Evolutionary conservation across 2,329 filamentous ascomycete species (phyloP).

Genomic region (Aschersonia sp.): DNA sequence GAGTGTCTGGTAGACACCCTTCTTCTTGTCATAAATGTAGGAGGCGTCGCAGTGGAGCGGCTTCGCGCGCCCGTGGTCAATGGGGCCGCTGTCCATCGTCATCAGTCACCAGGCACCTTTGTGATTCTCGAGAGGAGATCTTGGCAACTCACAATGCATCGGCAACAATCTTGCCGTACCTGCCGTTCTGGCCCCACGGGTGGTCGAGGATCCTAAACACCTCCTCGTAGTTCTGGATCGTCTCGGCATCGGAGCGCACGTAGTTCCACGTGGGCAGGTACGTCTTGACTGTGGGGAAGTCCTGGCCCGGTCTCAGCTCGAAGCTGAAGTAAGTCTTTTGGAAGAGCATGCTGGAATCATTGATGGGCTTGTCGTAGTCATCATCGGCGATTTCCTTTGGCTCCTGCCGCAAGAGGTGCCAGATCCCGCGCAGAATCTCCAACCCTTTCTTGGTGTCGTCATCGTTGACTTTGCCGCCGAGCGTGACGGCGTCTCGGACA

Average conservation of each 20-base stretch:
- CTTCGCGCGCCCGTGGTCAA: neutral
- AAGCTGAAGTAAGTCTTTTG: conserved; percentile 6
- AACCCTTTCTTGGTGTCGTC: conserved; percentile 2
- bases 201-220: conserved; percentile 3
- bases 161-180: conserved; percentile 3
- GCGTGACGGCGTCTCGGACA: conserved; percentile 4
- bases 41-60: conserved; percentile 5
- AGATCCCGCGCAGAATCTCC: conserved; percentile 2
- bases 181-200: conserved; percentile 4
- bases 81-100: conserved; percentile 1
- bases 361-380: conserved; percentile 4
- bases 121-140: too few species aligned
- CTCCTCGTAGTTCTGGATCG: conserved; percentile 5
- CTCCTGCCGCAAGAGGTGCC: conserved; percentile 6
- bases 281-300: conserved; percentile 5
- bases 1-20: conserved; percentile 6
- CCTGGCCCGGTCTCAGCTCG: conserved; percentile 4
- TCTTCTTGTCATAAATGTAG: conserved; percentile 3
- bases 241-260: conserved; percentile 6
- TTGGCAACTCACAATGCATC: conserved; percentile 4
- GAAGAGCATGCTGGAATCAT: conserved; percentile 1
- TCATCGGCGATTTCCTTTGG: conserved; percentile 4
- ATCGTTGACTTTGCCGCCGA: conserved; percentile 5
- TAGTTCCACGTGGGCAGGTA: conserved; percentile 7
- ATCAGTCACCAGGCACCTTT: neutral